Evolutionary conservation across 345 rosid species (phyloP).

Genomic region (Hibiscus tridactylites): DNA sequence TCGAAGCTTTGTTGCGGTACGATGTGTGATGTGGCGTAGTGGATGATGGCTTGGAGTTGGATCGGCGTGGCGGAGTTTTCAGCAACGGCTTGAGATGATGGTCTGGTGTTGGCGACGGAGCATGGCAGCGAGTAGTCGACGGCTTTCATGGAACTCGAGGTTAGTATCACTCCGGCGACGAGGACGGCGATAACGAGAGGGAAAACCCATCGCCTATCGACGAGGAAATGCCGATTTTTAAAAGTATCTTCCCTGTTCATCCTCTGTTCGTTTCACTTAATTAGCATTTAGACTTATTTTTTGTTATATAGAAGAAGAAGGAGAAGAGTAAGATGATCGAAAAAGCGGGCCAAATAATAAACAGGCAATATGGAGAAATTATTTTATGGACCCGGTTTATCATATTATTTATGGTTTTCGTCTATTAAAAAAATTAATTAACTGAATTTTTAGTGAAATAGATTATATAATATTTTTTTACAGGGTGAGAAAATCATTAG

Average conservation of each 20-base stretch:
- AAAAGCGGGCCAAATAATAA: not conserved
- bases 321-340: not conserved
- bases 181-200: not conserved
- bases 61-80: constrained; percentile 42
- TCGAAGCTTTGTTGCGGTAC: constrained; percentile 48
- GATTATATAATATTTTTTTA: too few relatives aligned
- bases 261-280: not conserved
- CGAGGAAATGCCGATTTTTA: constrained; percentile 13
- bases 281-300: not conserved
- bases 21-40: constrained; percentile 54
- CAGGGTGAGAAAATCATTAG: too few relatives aligned
- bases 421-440: too few relatives aligned
- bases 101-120: constrained; percentile 15
- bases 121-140: constrained; percentile 7
- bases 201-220: constrained; percentile 35
- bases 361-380: too few relatives aligned
- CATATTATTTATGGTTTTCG: too few relatives aligned
- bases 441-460: too few relatives aligned
- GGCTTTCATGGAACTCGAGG: constrained; percentile 11
- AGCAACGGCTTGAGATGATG: constrained; percentile 1
- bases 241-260: constrained; percentile 2
- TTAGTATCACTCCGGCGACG: constrained; percentile 32
- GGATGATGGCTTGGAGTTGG: constrained; percentile 62
- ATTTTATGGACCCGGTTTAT: too few relatives aligned
- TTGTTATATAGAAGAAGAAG: not conserved